Evolutionary conservation across 2,329 filamentous ascomycete species (phyloP).

Genomic region (Meredithiella fracta): DNA sequence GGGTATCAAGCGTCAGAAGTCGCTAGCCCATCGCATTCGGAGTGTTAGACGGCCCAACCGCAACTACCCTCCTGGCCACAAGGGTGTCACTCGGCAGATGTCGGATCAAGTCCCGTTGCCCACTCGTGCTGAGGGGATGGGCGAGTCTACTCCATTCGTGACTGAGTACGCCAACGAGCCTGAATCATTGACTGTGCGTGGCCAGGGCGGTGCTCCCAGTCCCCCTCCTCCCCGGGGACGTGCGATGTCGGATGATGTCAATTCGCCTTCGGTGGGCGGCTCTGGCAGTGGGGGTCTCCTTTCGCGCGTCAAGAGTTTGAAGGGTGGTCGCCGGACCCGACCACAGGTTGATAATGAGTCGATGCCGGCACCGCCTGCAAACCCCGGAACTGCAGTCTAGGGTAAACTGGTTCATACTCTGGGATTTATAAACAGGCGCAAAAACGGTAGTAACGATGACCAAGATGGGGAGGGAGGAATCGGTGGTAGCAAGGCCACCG

Average conservation of each 20-base stretch:
- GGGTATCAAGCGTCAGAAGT: conserved; percentile 79
- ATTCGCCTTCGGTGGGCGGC: not conserved
- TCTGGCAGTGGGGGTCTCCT: conserved; percentile 47
- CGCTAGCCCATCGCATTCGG: conserved; percentile 77
- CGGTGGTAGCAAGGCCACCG: not conserved
- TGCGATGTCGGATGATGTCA: conserved; percentile 10
- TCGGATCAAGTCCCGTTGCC: conserved; percentile 23
- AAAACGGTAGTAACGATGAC: conserved; percentile 2
- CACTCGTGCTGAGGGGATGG: conserved; percentile 12
- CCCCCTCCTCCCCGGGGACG: conserved; percentile 10
- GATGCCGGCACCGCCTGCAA: conserved; percentile 12
- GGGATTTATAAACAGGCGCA: conserved; percentile 15
- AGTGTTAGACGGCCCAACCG: conserved; percentile 48
- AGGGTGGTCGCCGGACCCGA: conserved; percentile 39
- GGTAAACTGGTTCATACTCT: conserved; percentile 16
- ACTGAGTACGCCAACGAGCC: conserved; percentile 47
- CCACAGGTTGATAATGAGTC: conserved; percentile 13
- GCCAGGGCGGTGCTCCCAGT: conserved; percentile 19
- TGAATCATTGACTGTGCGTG: conserved; percentile 33
- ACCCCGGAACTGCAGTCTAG: conserved; percentile 27
- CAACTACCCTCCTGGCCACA: conserved; percentile 24
- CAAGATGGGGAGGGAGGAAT: not conserved
- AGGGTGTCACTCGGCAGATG: conserved; percentile 23
- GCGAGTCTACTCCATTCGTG: conserved; percentile 9
- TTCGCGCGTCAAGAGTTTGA: conserved; percentile 67